phyloP scores from a whole-genome alignment of 1,284 basidiomycete genomes.

The Chiua sp. region DNA sequence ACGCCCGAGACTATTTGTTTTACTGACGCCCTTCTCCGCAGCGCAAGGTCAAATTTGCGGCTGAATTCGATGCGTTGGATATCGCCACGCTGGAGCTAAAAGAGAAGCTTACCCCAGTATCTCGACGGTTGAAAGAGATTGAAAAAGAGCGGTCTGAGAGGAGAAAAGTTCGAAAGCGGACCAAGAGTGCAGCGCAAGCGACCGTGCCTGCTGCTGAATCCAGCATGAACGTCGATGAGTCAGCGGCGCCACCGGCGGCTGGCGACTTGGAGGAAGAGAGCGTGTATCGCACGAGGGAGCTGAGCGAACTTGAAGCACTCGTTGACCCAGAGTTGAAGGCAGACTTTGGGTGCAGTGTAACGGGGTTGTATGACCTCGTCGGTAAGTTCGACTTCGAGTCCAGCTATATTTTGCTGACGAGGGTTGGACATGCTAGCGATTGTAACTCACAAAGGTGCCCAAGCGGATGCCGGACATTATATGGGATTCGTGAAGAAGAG shows the following conservation, averaged over 20 bases:
- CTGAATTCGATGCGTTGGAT: slow-evolving; percentile 87
- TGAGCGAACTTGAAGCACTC: slow-evolving; percentile 65
- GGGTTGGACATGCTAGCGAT: slow-evolving; percentile 59
- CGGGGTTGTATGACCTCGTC: slow-evolving; percentile 85
- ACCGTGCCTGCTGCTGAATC: slow-evolving; percentile 42
- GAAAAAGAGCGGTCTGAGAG: slow-evolving; percentile 88
- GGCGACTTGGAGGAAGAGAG: slow-evolving; percentile 64
- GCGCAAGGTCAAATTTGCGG: slow-evolving; percentile 95
- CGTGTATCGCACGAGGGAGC: slow-evolving; percentile 64
- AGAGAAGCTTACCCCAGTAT: slow-evolving; percentile 72
- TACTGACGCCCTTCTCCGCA: slow-evolving; percentile 31
- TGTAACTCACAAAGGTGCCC: slow-evolving; percentile 96
- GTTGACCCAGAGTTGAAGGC: slow-evolving; percentile 66
- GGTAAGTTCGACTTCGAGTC: slow-evolving; percentile 51
- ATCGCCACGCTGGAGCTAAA: slow-evolving; percentile 84
- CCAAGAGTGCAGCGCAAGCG: slow-evolving; percentile 50
- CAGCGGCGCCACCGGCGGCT: slow-evolving; percentile 32
- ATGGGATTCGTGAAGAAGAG: slow-evolving; percentile 88
- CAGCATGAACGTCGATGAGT: slow-evolving; percentile 33
- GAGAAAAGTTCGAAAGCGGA: slow-evolving; percentile 80
- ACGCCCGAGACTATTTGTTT: background rate
- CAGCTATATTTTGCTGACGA: slow-evolving; percentile 2
- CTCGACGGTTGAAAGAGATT: slow-evolving; percentile 75
- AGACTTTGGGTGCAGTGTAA: slow-evolving; percentile 76
- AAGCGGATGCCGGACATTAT: slow-evolving; percentile 94